These are phyloP conservation scores for Claviceps sp. DNA, from an alignment of 2,329 filamentous ascomycete species.

Conservation along the genomic window DNA sequence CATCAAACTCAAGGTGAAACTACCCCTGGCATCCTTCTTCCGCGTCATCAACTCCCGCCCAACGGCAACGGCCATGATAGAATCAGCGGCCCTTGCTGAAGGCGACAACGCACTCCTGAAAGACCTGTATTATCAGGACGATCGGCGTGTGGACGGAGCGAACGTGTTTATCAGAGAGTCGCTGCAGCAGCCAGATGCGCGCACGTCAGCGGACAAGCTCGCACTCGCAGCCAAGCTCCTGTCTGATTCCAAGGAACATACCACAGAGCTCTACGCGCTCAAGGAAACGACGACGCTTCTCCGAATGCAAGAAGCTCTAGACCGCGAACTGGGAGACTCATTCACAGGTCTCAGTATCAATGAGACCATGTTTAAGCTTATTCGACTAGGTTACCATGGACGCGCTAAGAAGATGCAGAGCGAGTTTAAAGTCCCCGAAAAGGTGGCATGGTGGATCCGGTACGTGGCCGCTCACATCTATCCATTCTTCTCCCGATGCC, in stretches of 20 bases:
- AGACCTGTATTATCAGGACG: conserved; percentile 95
- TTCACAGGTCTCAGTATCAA: conserved; percentile 81
- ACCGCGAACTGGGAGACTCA: conserved; percentile 64
- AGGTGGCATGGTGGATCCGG: conserved; percentile 75
- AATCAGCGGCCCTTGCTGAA: conserved; percentile 59
- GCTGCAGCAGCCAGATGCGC: conserved; percentile 54
- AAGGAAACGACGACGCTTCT: conserved; percentile 71
- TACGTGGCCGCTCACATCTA: conserved; percentile 19
- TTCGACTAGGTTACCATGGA: conserved; percentile 68
- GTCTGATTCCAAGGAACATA: conserved; percentile 66
- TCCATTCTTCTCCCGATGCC: background rate
- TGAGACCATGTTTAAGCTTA: conserved; percentile 81
- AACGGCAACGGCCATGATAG: conserved; percentile 76
- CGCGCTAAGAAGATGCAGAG: conserved; percentile 76
- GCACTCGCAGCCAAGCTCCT: conserved; percentile 75
- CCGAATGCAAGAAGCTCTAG: conserved; percentile 74
- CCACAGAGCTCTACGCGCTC: conserved; percentile 59
- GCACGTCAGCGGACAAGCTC: conserved; percentile 69
- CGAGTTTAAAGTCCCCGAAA: conserved; percentile 89
- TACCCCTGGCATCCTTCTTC: conserved; percentile 86
- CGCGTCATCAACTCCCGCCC: conserved; percentile 76
- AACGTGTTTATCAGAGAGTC: conserved; percentile 80
- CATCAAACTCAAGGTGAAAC: conserved; percentile 74
- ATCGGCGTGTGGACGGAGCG: conserved; percentile 76
- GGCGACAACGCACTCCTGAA: conserved; percentile 73